Conservation (phyloP, 2,329 filamentous ascomycete genomes). For the Aspergillus awamori region DNA sequence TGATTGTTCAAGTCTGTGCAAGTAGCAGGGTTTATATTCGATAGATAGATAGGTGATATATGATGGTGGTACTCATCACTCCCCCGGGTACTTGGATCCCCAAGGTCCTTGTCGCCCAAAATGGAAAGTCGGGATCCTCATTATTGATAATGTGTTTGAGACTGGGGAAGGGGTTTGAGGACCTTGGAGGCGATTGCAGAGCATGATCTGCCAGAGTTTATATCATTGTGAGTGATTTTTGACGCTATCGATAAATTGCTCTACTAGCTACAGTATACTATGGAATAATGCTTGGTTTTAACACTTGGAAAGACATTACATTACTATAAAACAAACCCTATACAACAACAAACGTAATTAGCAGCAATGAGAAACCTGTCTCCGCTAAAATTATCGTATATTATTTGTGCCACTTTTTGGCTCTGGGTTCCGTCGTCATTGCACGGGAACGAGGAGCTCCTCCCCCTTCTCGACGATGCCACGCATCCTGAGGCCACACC, state of each 20-base stretch:
- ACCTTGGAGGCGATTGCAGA: slow-evolving; percentile 28
- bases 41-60: not conserved
- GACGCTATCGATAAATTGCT: not conserved
- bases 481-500: slow-evolving; percentile 64
- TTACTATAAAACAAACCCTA: slow-evolving; percentile 7
- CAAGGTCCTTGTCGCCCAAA: slow-evolving; percentile 35
- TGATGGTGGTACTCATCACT: not conserved
- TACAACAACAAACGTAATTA: slow-evolving; percentile 4
- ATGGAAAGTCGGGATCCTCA: not conserved
- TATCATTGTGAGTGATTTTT: not conserved
- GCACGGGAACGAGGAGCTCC: slow-evolving; percentile 33
- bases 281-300: too few species aligned
- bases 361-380: not conserved
- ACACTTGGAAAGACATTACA: slow-evolving; percentile 13
- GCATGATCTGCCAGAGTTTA: not conserved
- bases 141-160: slow-evolving; percentile 11
- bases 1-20: too few species aligned
- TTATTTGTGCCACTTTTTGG: slow-evolving; percentile 44
- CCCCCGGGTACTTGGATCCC: slow-evolving; percentile 37
- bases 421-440: slow-evolving; percentile 22
- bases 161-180: slow-evolving; percentile 17
- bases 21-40: too few species aligned
- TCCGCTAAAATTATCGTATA: not conserved
- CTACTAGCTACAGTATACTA: too few species aligned
- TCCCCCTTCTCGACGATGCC: slow-evolving; percentile 59